A percentile compares a stretch with the other conserved stretches of the same genome.
Conservation (phyloP, 2,329 filamentous ascomycete genomes). For the Zasmidium cellare region DNA sequence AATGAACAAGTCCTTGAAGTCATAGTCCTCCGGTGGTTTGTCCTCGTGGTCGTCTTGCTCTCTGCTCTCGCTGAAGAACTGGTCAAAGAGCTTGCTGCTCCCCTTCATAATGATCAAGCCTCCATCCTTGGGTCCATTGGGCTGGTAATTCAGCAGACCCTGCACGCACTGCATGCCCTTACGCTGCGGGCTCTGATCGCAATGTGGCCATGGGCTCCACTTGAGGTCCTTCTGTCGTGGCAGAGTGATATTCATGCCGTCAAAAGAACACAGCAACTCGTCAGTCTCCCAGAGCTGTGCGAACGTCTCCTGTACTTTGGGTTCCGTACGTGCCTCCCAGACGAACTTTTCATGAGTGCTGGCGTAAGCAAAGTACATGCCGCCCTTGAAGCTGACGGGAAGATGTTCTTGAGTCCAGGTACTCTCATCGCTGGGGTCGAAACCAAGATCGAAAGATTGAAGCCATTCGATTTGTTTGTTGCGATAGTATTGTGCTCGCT, state of each 20-base stretch:
- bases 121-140: slow-evolving; percentile 49
- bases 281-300: slow-evolving; percentile 43
- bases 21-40: slow-evolving; percentile 34
- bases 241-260: slow-evolving; percentile 45
- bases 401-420: slow-evolving; percentile 49
- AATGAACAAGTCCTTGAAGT: slow-evolving; percentile 43
- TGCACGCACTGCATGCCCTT: slow-evolving; percentile 46
- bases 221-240: slow-evolving; percentile 41
- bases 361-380: slow-evolving; percentile 45
- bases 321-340: slow-evolving; percentile 47
- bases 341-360: slow-evolving; percentile 45
- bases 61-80: slow-evolving; percentile 45
- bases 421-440: slow-evolving; percentile 32
- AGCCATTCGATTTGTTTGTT: slow-evolving; percentile 36
- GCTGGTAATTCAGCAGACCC: slow-evolving; percentile 47
- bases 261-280: slow-evolving; percentile 34
- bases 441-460: slow-evolving; percentile 30
- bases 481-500: slow-evolving; percentile 30
- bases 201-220: slow-evolving; percentile 48
- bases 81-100: slow-evolving; percentile 42
- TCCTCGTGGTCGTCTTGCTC: slow-evolving; percentile 31
- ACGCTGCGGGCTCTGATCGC: slow-evolving; percentile 44
- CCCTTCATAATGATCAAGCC: slow-evolving; percentile 50
- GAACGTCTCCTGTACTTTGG: slow-evolving; percentile 43
- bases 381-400: slow-evolving; percentile 45